Percentiles rank a stretch among this genome's conserved stretches.
Conservation (phyloP, 2,329 filamentous ascomycete species). For the Venturia oleaginea region DNA sequence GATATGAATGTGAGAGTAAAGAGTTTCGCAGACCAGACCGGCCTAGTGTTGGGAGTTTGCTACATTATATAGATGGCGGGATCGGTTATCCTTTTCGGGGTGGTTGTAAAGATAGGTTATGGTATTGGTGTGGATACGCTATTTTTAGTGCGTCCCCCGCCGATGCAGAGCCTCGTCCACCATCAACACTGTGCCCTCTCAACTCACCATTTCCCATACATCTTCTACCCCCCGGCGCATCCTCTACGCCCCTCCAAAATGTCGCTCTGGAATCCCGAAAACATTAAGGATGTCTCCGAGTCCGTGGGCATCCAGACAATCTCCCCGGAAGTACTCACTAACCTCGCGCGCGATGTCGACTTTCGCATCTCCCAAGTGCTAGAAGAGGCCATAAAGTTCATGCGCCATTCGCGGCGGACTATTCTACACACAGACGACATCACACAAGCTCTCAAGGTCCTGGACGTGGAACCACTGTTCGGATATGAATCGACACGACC, state of each 20-base stretch:
- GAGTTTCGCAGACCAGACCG: not conserved
- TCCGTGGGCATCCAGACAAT: constrained; percentile 80
- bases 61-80: not conserved
- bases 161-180: constrained; percentile 1
- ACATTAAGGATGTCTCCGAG: constrained; percentile 90
- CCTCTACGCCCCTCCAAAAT: not conserved
- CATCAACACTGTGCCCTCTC: not conserved
- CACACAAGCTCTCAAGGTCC: constrained; percentile 69
- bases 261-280: constrained; percentile 89
- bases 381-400: constrained; percentile 88
- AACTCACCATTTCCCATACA: not conserved
- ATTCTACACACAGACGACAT: constrained; percentile 84
- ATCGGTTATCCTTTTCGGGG: not conserved
- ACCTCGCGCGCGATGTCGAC: constrained; percentile 87
- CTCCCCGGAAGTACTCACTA: constrained; percentile 76
- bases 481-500: constrained; percentile 91
- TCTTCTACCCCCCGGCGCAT: not conserved
- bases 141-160: not conserved
- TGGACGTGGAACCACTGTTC: constrained; percentile 92
- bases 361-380: constrained; percentile 90
- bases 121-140: not conserved
- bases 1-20: not conserved
- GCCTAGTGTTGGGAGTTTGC: not conserved
- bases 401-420: constrained; percentile 83
- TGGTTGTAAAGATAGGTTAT: not conserved